Conservation (phyloP, 2,329 filamentous ascomycete species). For the Epichloe typhina region DNA sequence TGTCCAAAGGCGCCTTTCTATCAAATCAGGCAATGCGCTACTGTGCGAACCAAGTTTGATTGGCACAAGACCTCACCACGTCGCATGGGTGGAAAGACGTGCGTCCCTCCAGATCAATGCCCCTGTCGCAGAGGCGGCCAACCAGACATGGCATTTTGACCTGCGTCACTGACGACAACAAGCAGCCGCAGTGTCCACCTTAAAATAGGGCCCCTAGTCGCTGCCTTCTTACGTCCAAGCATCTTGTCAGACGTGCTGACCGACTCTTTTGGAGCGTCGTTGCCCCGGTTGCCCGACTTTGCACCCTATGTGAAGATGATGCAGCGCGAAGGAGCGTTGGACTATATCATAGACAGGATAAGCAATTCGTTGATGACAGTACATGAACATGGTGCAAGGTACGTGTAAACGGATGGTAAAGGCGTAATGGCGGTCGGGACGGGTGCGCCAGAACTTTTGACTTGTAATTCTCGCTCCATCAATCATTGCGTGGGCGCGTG, state of each 20-base stretch:
- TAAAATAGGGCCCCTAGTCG: background rate
- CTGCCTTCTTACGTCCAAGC: background rate
- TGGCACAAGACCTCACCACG: conserved; percentile 8
- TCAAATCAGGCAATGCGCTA: conserved; percentile 9
- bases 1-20: conserved; percentile 12
- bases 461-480: no score
- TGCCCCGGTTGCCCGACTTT: background rate
- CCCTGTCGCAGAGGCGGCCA: conserved; percentile 2
- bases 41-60: conserved; percentile 5
- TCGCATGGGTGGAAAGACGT: conserved; percentile 1
- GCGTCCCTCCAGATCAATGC: background rate
- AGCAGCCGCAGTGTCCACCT: background rate
- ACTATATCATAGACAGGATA: background rate
- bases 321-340: background rate
- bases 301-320: background rate
- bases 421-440: background rate
- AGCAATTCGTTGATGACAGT: background rate
- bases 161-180: background rate
- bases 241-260: conserved; percentile 4
- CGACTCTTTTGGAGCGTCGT: conserved; percentile 5
- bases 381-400: background rate
- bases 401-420: background rate
- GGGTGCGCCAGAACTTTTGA: background rate
- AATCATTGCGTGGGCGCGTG: no score
- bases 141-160: background rate